A percentile compares a stretch with the other conserved stretches of the same genome.
These are phyloP conservation scores for Blepharisma stoltei DNA, from an alignment of 73 alveolate species.

Conservation along the genomic window DNA sequence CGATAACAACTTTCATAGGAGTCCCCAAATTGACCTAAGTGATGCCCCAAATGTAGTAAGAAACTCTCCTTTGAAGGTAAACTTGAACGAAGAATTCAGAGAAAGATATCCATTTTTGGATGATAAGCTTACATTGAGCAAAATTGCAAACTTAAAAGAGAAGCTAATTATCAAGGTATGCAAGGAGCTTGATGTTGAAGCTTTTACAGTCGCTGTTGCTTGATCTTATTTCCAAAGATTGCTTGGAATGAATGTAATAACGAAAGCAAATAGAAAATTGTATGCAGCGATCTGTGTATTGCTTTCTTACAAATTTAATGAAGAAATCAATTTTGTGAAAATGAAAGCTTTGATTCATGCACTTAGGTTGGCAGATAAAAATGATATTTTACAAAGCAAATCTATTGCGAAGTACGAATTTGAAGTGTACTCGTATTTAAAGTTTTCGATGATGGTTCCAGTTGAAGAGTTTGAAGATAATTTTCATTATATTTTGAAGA, in stretches of 20 bases:
- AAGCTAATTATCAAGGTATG: not conserved
- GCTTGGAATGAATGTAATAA: slow-evolving; percentile 1
- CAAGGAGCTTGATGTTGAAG: not conserved
- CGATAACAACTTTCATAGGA: not conserved
- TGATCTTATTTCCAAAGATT: not conserved
- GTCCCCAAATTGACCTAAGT: not conserved
- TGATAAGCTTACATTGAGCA: not conserved
- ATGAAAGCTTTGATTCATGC: not conserved
- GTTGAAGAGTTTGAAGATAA: not conserved
- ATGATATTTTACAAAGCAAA: not conserved
- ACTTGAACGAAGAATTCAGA: not conserved
- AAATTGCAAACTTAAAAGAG: not conserved
- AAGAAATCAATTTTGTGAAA: not conserved
- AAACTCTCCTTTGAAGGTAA: not conserved
- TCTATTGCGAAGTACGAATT: not conserved
- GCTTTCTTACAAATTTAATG: not conserved
- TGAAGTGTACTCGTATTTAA: slow-evolving; percentile 4
- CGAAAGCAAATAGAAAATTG: slow-evolving; percentile 1
- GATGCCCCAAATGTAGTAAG: not conserved
- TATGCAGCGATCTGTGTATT: slow-evolving; percentile 7
- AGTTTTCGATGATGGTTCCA: not conserved
- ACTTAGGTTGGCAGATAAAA: not conserved
- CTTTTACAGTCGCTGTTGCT: not conserved
- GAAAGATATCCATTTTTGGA: not conserved
- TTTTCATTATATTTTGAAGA: not conserved